Percentiles rank a stretch among this genome's conserved stretches.
These are phyloP conservation scores for Candida peoriensis DNA, from an alignment of 805 yeast species.

Conservation along the genomic window DNA sequence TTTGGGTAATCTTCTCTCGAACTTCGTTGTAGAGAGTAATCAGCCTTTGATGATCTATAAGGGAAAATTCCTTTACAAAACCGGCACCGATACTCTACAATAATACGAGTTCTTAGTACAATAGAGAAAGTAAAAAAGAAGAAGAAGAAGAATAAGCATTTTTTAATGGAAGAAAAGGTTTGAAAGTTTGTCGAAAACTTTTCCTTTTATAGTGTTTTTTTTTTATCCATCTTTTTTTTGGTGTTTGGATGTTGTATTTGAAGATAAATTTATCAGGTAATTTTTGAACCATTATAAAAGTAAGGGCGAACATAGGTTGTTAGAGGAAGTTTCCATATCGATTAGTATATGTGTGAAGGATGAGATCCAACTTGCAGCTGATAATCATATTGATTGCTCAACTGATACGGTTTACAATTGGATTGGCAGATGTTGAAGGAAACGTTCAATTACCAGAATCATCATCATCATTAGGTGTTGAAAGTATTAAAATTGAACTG, in stretches of 20 bases:
- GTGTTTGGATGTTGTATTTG: slow-evolving; percentile 7
- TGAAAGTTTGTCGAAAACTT: slow-evolving; percentile 2
- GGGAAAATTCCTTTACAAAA: too few species aligned
- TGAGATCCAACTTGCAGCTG: too few species aligned
- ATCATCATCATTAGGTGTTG: slow-evolving; percentile 10
- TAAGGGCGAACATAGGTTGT: too few species aligned
- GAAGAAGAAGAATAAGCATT: neutral
- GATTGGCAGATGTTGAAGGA: slow-evolving; percentile 15
- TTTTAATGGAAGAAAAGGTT: slow-evolving; percentile 1
- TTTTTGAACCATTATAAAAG: too few species aligned
- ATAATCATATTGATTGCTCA: too few species aligned
- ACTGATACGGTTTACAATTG: too few species aligned
- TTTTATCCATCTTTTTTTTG: too few species aligned
- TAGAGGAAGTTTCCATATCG: too few species aligned
- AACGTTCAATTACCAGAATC: slow-evolving; percentile 8
- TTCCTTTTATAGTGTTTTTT: slow-evolving; percentile 1
- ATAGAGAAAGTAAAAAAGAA: slow-evolving; percentile 13
- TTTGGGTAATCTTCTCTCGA: slow-evolving; percentile 18
- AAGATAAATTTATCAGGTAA: too few species aligned
- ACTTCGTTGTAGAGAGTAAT: slow-evolving; percentile 27
- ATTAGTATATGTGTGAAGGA: too few species aligned
- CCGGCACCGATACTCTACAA: slow-evolving; percentile 26
- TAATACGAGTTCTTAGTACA: slow-evolving; percentile 25
- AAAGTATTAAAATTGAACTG: slow-evolving; percentile 13
- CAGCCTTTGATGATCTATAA: too few species aligned